phyloP scores from a whole-genome alignment of 495 filamentous ascomycete species.

The Achaetomiella virescens region DNA sequence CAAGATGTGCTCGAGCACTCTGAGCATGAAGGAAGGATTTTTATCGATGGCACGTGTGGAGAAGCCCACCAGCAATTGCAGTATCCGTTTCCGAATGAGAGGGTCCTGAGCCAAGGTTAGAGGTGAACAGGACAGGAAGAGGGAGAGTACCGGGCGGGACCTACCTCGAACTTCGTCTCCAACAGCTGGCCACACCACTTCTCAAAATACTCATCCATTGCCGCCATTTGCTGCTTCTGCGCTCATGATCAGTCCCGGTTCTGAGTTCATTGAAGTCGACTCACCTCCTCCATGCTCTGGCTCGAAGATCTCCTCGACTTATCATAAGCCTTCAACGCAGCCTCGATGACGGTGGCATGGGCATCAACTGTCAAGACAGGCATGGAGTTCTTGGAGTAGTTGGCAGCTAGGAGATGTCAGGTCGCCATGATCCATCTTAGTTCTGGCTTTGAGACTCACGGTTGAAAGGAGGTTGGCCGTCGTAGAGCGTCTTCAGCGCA shows the following conservation, averaged over 20 bases:
- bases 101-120: slow-evolving; percentile 56
- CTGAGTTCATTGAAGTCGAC: slow-evolving; percentile 24
- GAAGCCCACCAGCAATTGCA: slow-evolving; percentile 79
- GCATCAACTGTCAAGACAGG: slow-evolving; percentile 76
- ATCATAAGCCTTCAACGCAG: slow-evolving; percentile 82
- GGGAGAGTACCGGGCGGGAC: not conserved
- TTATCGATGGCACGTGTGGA: slow-evolving; percentile 75
- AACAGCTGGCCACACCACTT: slow-evolving; percentile 74
- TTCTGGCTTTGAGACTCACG: slow-evolving; percentile 40
- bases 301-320: slow-evolving; percentile 61
- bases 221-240: slow-evolving; percentile 54
- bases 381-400: slow-evolving; percentile 74
- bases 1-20: slow-evolving; percentile 82
- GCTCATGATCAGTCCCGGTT: slow-evolving; percentile 6
- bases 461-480: slow-evolving; percentile 59
- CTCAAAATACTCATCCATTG: slow-evolving; percentile 64
- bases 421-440: not conserved
- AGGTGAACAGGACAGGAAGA: not conserved
- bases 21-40: slow-evolving; percentile 72
- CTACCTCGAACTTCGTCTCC: slow-evolving; percentile 66
- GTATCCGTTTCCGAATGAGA: slow-evolving; percentile 71
- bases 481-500: slow-evolving; percentile 68
- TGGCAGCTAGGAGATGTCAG: slow-evolving; percentile 49
- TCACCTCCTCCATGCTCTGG: slow-evolving; percentile 50
- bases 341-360: slow-evolving; percentile 83